Conservation (phyloP, 345 rosid genomes). For the Angophora floribunda region DNA sequence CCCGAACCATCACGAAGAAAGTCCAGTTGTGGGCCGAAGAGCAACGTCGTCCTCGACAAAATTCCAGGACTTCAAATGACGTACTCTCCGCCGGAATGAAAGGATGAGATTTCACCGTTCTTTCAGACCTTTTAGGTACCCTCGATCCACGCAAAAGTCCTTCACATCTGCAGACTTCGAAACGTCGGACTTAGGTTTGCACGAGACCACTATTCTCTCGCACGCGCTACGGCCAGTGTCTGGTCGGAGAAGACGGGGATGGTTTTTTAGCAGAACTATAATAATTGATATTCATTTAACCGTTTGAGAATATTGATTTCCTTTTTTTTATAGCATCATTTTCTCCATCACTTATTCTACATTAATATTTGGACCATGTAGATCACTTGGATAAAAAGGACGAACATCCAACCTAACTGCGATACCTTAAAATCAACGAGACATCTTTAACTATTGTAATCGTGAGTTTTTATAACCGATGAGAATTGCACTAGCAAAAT, state of each 20-base stretch:
- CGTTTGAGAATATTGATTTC: background rate
- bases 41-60: background rate
- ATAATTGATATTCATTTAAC: background rate
- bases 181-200: background rate
- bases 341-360: rapidly evolving
- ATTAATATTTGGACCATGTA: background rate
- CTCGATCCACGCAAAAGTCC: no score
- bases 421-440: rapidly evolving
- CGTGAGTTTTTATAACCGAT: rapidly evolving
- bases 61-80: background rate
- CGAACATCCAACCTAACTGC: background rate
- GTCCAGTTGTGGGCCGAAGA: background rate
- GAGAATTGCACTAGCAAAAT: no score
- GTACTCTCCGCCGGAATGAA: background rate
- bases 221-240: background rate
- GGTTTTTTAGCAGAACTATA: background rate
- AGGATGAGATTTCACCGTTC: background rate
- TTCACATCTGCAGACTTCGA: background rate
- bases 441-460: rapidly evolving
- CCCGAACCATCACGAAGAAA: background rate
- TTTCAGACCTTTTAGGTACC: background rate
- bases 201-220: background rate
- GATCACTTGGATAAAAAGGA: background rate
- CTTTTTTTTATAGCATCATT: background rate
- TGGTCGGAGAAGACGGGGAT: background rate